Evolutionary conservation across 306 rosid species (phyloP), one percentile per base, ranked within the genome.

Genomic region (Betula pendula): DNA sequence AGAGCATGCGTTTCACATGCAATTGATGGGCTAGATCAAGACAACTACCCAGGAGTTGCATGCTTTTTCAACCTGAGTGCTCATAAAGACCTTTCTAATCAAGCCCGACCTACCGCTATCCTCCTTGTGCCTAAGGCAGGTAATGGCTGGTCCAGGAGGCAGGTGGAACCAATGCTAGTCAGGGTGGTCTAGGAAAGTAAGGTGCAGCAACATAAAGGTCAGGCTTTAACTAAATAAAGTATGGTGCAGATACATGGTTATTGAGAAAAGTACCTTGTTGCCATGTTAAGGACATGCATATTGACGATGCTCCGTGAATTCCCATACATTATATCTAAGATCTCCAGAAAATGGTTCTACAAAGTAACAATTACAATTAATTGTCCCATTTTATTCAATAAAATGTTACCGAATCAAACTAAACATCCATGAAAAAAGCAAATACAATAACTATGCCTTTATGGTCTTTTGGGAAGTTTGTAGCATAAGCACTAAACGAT

Each of bases 201-300:
- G 81, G 48, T 67, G 67, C 31, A 27, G 17, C 20, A 40, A 45
- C 55, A 27, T 27, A 20, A 59, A 35, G 35, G 19, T 52, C 76
- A 50, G 51, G 60, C 11, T 29, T 31, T 72, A 51, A 55, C 77
- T 27, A 75, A 55, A 77, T 9, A 77, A 74, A 77, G 52, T 16
- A 16, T 44, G 49, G 22, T n/a, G 76, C 42, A 63, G 68, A 70
- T 20, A 35, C 25, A 78, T 59, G 69, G 47, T 59, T 35, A 68
- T 48, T 8, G 51, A 69, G 62, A 50, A 62, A 83, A 45, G 62
- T 87, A 94, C 98, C 96, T 92, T 42, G 89, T 86, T 16, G 89
- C 92, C 85, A 90, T 80, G 84, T 85, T 84, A 86, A 94, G 98
- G 84, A 94, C 88, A 76, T 87, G 78, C 86, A 94, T 77, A 82